phyloP scores from a whole-genome alignment of 768 basidiomycete genomes.

The Lactarius hatsudake region DNA sequence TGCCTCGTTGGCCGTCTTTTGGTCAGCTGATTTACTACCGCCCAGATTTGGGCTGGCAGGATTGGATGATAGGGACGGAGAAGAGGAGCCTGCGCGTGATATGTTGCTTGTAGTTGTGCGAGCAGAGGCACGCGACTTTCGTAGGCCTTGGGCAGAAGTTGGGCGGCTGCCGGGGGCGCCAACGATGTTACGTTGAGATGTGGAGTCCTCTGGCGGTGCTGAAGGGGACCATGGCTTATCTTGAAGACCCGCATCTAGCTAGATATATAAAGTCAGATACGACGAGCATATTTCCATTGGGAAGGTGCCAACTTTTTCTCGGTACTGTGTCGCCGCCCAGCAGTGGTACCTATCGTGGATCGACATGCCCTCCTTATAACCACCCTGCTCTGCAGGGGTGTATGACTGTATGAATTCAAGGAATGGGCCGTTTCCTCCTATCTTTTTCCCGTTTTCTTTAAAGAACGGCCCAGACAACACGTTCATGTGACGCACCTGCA shows the following conservation, averaged over 20 bases:
- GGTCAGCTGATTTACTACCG: slow-evolving; percentile 45
- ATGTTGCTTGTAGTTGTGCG: slow-evolving; percentile 49
- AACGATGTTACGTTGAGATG: slow-evolving; percentile 36
- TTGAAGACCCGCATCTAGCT: slow-evolving; percentile 78
- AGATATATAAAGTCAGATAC: slow-evolving; percentile 2
- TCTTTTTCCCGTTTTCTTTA: slow-evolving; percentile 39
- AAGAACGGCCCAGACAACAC: slow-evolving; percentile 11
- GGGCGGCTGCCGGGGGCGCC: slow-evolving; percentile 54
- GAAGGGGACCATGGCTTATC: slow-evolving; percentile 80
- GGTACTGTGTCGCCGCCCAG: slow-evolving; percentile 94
- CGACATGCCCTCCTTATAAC: slow-evolving; percentile 60
- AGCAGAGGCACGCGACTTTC: slow-evolving; percentile 77
- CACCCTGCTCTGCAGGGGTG: slow-evolving; percentile 60
- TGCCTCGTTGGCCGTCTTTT: slow-evolving; percentile 78
- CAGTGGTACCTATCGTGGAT: slow-evolving; percentile 82
- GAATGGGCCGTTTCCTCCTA: slow-evolving; percentile 87
- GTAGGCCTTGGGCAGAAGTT: slow-evolving; percentile 75
- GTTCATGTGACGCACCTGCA: slow-evolving; percentile 60
- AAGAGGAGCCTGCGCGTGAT: slow-evolving; percentile 53
- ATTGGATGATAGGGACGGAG: slow-evolving; percentile 49
- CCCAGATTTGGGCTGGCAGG: slow-evolving; percentile 38
- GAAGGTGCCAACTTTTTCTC: slow-evolving; percentile 69
- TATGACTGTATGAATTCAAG: slow-evolving; percentile 74
- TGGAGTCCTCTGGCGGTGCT: slow-evolving; percentile 52
- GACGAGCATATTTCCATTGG: not conserved